Evolutionary conservation across 495 filamentous ascomycete genomes (phyloP), one percentile per base, ranked within the genome.

Genomic region (Daldinia childiae): DNA sequence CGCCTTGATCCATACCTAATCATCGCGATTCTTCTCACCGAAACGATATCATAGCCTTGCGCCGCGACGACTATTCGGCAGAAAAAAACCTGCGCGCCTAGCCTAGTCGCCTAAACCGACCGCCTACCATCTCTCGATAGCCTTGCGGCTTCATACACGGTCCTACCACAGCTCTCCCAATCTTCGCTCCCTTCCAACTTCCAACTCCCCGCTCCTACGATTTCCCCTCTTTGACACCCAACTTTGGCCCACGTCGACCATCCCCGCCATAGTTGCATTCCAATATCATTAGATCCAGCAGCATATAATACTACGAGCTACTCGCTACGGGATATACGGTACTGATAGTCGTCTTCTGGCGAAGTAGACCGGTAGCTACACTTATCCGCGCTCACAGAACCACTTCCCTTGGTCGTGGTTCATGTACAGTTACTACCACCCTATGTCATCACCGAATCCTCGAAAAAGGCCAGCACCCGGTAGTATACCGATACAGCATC

Each of bases 401-500:
- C 21, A 2, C 24, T 50, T 15, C 43, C 38, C 27, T 30, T 30
- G 52, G 58, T 55, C 65, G 62, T 72, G 68, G 70, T 66, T 69
- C 66, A 78, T 80, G 78, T 76, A 78, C 76, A 67, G 65, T 63
- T 76, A 74, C 59, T 74, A 74, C 60, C 70, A 69, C 45, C 61
- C 79, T 76, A 84, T 84, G 82, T 79, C 85, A 77, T 76, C 79
- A 52, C 80, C 84, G 29, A 88, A 87, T 64, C 73, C 87, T 55
- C 86, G 91, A 80, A 95, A 95, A 81, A 85, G 92, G 78, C 85
- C 91, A 66, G 91, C 91, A 32, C 90, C 92, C 50, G 92, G 92
- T 72, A 82, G 85, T 54, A 78, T 83, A 21, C 83, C 87, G 27
- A 79, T 86, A 51, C 84, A 84, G 26, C 68, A 60, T 78, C 64